A percentile compares a stretch with the other conserved stretches of the same genome.
Conservation (phyloP, 2,329 filamentous ascomycete species). For the Colletotrichum plurivorum region DNA sequence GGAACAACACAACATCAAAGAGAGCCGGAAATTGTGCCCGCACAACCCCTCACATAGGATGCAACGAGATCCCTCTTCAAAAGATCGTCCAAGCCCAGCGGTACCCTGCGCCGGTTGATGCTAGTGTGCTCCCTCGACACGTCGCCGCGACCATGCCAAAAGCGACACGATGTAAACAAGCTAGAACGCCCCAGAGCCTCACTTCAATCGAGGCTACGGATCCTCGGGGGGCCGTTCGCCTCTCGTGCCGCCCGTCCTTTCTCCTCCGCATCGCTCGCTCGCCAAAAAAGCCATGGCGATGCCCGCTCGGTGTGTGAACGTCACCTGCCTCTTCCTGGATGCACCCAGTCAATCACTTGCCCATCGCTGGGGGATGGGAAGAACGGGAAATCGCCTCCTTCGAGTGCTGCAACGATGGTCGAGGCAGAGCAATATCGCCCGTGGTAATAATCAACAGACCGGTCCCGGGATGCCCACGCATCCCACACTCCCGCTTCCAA, state of each 20-base stretch:
- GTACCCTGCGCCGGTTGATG: constrained; percentile 28
- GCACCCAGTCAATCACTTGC: constrained; percentile 12
- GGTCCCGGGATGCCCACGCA: constrained; percentile 26
- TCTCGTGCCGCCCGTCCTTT: constrained; percentile 29
- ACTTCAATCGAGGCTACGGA: constrained; percentile 24
- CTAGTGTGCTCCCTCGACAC: constrained; percentile 23
- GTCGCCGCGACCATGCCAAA: constrained; percentile 34
- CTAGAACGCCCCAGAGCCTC: constrained; percentile 35
- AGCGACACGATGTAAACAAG: constrained; percentile 36
- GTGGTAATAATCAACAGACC: constrained; percentile 23
- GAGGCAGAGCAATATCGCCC: constrained; percentile 9
- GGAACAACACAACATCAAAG: constrained; percentile 18
- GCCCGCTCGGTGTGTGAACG: constrained; percentile 22
- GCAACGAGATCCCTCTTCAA: constrained; percentile 18
- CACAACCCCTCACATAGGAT: constrained; percentile 35
- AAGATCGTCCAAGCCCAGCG: constrained; percentile 30
- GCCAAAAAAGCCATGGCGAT: constrained; percentile 13
- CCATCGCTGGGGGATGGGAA: neutral
- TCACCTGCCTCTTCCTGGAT: constrained; percentile 29
- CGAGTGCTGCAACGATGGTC: constrained; percentile 5
- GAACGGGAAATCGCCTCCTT: neutral
- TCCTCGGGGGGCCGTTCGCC: neutral
- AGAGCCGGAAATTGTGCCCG: constrained; percentile 34
- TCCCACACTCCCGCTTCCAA: constrained; percentile 10
- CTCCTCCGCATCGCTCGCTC: constrained; percentile 12